A percentile compares a stretch with the other conserved stretches of the same genome.
phyloP scores from a whole-genome alignment of 768 basidiomycete genomes.

The Floccularia luteovirens region DNA sequence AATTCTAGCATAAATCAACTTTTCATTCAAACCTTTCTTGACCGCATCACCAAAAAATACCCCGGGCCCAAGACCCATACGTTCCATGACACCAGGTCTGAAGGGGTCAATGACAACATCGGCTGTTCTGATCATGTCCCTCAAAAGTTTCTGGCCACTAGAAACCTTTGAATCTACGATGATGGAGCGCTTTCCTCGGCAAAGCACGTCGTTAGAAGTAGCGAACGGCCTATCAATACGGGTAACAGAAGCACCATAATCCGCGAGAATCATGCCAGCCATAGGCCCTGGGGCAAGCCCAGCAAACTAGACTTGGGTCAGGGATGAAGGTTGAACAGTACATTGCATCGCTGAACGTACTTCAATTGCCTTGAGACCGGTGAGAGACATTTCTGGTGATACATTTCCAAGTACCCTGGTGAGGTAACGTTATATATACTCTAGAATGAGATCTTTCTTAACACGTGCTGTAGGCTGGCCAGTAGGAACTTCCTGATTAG shows the following conservation, averaged over 20 bases:
- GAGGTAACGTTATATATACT: no score
- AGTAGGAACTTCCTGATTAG: no score
- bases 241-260: conserved; percentile 71
- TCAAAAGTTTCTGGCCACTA: conserved; percentile 47
- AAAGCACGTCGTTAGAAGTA: conserved; percentile 42
- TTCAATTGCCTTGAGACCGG: conserved; percentile 45
- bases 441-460: no score
- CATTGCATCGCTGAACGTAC: conserved; percentile 13
- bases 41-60: conserved; percentile 49
- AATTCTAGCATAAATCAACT: conserved; percentile 67
- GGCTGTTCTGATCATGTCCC: conserved; percentile 53
- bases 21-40: conserved; percentile 47
- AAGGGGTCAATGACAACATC: conserved; percentile 83
- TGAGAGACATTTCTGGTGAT: conserved; percentile 51
- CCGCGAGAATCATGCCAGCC: conserved; percentile 69
- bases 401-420: no score
- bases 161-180: conserved; percentile 57
- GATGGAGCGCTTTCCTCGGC: conserved; percentile 72
- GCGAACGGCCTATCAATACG: conserved; percentile 62
- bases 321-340: neutral
- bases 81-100: conserved; percentile 77
- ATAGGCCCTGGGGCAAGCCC: conserved; percentile 81
- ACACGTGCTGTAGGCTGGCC: no score
- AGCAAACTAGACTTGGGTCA: conserved; percentile 51
- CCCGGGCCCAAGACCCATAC: conserved; percentile 68